Conservation (phyloP, 306 rosid genomes). For the Acacia crassicarpa region DNA sequence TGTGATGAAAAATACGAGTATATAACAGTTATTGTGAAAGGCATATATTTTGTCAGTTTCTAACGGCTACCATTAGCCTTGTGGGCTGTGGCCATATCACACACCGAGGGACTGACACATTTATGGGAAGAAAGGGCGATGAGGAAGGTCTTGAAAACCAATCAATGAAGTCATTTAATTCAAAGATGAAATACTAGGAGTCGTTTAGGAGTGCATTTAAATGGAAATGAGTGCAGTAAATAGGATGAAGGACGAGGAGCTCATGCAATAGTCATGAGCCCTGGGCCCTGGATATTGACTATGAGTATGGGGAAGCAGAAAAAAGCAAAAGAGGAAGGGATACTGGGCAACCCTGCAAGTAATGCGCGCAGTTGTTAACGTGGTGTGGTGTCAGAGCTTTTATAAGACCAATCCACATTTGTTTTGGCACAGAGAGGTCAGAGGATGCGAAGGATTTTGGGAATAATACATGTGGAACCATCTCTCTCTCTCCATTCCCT, state of each 20-base stretch:
- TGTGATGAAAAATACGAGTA: too few species aligned
- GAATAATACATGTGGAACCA: slow-evolving; percentile 51
- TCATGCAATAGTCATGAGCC: not conserved
- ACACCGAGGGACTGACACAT: not conserved
- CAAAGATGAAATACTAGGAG: not conserved
- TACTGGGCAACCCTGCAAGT: not conserved
- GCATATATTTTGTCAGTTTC: not conserved
- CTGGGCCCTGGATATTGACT: not conserved
- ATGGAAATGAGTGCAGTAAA: too few species aligned
- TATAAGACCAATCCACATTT: not conserved
- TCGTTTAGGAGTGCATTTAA: too few species aligned
- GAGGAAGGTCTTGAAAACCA: not conserved
- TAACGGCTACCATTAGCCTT: not conserved
- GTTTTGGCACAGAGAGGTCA: slow-evolving; percentile 34
- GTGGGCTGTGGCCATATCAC: not conserved
- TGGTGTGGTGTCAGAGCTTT: slow-evolving; percentile 42
- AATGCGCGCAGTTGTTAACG: not conserved
- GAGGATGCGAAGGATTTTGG: slow-evolving; percentile 34
- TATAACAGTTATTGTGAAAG: not conserved
- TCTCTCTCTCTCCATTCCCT: not conserved
- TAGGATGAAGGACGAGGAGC: not conserved
- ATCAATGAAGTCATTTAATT: not conserved
- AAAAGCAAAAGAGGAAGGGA: not conserved
- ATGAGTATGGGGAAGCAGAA: not conserved
- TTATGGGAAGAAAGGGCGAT: not conserved